Evolutionary conservation across 768 basidiomycete species (phyloP).

Genomic region (Botryobasidium botryosum): DNA sequence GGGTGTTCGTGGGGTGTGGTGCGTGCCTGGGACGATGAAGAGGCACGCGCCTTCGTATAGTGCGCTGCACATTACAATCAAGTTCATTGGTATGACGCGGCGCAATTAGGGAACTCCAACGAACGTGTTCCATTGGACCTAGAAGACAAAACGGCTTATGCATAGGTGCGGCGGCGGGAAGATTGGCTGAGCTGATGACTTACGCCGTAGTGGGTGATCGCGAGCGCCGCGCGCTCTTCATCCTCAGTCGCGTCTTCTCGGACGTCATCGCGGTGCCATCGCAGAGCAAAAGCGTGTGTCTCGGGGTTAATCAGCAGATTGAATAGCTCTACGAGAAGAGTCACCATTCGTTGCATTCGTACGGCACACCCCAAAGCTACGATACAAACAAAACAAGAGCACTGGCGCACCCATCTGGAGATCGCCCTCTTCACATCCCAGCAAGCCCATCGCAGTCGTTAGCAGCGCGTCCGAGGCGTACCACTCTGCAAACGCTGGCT

Average conservation of each 20-base stretch:
- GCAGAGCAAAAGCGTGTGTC: constrained; percentile 45
- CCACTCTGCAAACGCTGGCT: constrained; percentile 45
- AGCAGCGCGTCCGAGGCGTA: constrained; percentile 41
- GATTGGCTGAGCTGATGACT: constrained; percentile 12
- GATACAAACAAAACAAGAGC: background rate
- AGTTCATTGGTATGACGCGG: background rate
- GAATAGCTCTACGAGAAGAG: constrained; percentile 38
- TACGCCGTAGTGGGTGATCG: constrained; percentile 49
- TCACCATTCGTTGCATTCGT: background rate
- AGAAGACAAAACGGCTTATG: background rate
- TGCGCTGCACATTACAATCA: constrained; percentile 26
- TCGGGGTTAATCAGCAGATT: constrained; percentile 59
- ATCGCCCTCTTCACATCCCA: constrained; percentile 39
- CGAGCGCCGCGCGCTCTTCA: constrained; percentile 42
- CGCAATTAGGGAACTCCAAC: constrained; percentile 13
- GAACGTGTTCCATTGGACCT: constrained; percentile 77
- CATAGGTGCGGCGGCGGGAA: background rate
- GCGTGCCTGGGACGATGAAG: constrained; percentile 52
- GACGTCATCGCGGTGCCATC: constrained; percentile 72
- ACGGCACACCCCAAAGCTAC: background rate
- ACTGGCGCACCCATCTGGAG: constrained; percentile 51
- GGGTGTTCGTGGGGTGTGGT: constrained; percentile 36
- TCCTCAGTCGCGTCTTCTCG: constrained; percentile 36
- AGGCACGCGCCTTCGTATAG: constrained; percentile 53
- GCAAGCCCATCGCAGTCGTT: constrained; percentile 26